A percentile compares a stretch with the other conserved stretches of the same genome.
Evolutionary conservation across 805 yeast species (phyloP).

Genomic region (Pichia heedii): DNA sequence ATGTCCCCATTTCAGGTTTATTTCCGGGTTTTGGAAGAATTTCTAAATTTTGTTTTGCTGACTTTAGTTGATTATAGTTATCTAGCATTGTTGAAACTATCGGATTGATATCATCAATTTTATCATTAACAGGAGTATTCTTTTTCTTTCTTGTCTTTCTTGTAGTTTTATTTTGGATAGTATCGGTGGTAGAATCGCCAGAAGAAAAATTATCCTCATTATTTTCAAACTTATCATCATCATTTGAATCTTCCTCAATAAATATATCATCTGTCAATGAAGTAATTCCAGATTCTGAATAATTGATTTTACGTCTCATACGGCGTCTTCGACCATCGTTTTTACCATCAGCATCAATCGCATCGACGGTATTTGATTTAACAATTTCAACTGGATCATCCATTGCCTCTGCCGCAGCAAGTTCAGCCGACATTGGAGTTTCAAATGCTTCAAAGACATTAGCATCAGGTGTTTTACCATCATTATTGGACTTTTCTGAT

Average conservation of each 20-base stretch:
- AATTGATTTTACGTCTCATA: slow-evolving; percentile 6
- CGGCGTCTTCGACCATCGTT: slow-evolving; percentile 2
- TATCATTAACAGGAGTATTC: no score
- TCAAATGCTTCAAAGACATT: slow-evolving; percentile 10
- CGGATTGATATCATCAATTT: no score
- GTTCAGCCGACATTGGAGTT: slow-evolving; percentile 1
- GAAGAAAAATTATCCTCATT: not conserved
- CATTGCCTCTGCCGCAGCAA: slow-evolving; percentile 7
- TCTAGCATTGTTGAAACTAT: no score
- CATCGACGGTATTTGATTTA: not conserved
- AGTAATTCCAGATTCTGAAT: slow-evolving; percentile 3
- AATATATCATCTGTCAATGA: not conserved
- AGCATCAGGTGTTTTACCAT: not conserved
- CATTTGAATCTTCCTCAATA: not conserved
- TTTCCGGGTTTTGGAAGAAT: no score
- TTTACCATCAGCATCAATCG: not conserved
- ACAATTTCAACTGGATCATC: slow-evolving; percentile 8
- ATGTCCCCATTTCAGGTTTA: no score
- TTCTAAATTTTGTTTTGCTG: no score
- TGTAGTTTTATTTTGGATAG: no score
- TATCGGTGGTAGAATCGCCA: not conserved
- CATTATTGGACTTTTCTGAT: not conserved
- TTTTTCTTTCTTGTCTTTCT: no score
- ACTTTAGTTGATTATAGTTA: no score
- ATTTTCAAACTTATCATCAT: not conserved